A percentile compares a stretch with the other conserved stretches of the same genome.
phyloP scores from a whole-genome alignment of 169 alveolate species.

The Cytauxzoon felis region DNA sequence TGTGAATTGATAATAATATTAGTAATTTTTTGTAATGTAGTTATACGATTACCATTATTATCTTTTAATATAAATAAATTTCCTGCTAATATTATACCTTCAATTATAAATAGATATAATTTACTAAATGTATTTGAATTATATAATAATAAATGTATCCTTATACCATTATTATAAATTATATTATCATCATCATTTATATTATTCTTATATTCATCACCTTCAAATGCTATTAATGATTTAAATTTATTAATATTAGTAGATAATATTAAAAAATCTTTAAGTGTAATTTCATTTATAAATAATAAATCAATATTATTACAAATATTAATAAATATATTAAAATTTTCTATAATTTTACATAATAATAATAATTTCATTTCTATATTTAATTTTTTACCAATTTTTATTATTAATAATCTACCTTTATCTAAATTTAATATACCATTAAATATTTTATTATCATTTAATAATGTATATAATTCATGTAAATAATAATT shows the following conservation, averaged over 20 bases:
- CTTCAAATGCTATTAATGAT: slow-evolving; percentile 56
- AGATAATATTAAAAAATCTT: slow-evolving; percentile 7
- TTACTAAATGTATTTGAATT: slow-evolving; percentile 24
- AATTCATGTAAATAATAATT: slow-evolving; percentile 46
- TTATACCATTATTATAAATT: no score
- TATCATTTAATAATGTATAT: slow-evolving; percentile 32
- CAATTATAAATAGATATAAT: slow-evolving; percentile 39
- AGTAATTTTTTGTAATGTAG: slow-evolving; percentile 50
- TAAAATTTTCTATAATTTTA: slow-evolving; percentile 8
- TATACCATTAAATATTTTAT: slow-evolving; percentile 17
- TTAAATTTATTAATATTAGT: slow-evolving; percentile 15
- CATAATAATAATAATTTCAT: slow-evolving; percentile 49
- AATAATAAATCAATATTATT: slow-evolving; percentile 24
- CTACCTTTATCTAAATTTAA: slow-evolving; percentile 54
- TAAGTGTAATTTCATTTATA: slow-evolving; percentile 2
- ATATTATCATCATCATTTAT: neutral
- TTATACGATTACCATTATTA: slow-evolving; percentile 42
- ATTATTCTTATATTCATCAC: neutral
- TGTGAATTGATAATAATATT: slow-evolving; percentile 20
- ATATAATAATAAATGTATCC: slow-evolving; percentile 17
- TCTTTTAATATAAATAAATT: slow-evolving; percentile 40
- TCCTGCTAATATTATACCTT: slow-evolving; percentile 49
- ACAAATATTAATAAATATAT: slow-evolving; percentile 18
- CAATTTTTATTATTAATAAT: slow-evolving; percentile 34
- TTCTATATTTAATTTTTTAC: slow-evolving; percentile 56